Conservation (phyloP, 208 protist genomes). For the Acanthamoeba healyi region DNA sequence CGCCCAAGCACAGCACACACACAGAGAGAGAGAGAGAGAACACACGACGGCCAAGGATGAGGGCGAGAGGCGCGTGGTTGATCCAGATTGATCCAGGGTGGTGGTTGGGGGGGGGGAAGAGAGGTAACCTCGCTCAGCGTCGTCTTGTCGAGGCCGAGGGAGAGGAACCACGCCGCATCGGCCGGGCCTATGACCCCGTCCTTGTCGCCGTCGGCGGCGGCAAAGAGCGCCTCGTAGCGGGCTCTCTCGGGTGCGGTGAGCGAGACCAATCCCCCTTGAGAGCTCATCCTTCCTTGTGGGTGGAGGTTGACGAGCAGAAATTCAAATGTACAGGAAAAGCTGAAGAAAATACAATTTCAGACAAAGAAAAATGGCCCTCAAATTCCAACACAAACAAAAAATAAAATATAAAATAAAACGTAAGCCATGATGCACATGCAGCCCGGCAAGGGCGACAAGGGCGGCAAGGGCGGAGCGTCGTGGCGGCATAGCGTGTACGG, state of each 20-base stretch:
- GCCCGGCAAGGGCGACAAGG: neutral
- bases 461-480: neutral
- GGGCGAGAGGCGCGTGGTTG: neutral
- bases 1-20: too few relatives aligned
- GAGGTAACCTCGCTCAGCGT: slow-evolving; percentile 52
- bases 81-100: neutral
- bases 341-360: too few relatives aligned
- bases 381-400: too few relatives aligned
- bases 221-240: slow-evolving; percentile 45
- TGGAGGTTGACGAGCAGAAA: too few relatives aligned
- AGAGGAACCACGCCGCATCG: slow-evolving; percentile 63
- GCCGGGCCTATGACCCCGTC: slow-evolving; percentile 53
- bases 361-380: too few relatives aligned
- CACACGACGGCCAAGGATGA: neutral
- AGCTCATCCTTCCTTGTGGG: slow-evolving; percentile 27
- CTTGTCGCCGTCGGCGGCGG: slow-evolving; percentile 33
- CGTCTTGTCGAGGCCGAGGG: slow-evolving; percentile 58
- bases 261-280: neutral
- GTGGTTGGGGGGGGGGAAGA: too few relatives aligned
- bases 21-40: too few relatives aligned
- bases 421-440: neutral
- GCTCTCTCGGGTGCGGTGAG: slow-evolving; percentile 7
- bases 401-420: neutral
- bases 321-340: too few relatives aligned
- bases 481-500: slow-evolving; percentile 94